Evolutionary conservation across 306 rosid genomes (phyloP).

Genomic region (Ziziphus jujuba): DNA sequence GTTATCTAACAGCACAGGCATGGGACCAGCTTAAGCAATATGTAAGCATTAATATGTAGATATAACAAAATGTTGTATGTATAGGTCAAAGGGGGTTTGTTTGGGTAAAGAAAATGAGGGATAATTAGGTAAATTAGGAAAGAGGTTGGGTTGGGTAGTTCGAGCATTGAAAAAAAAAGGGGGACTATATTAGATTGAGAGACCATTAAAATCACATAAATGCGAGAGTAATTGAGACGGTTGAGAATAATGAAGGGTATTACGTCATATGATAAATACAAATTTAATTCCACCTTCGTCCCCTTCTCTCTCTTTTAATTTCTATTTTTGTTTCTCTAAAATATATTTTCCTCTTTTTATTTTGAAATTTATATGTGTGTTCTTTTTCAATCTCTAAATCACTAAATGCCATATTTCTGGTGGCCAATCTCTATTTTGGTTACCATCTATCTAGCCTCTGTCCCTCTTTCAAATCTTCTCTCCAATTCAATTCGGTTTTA

Average conservation of each 20-base stretch:
- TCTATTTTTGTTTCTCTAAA: neutral
- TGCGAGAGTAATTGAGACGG: slow-evolving; percentile 82
- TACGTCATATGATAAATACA: slow-evolving; percentile 69
- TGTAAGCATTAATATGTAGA: too few species aligned
- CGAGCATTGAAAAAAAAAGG: slow-evolving; percentile 57
- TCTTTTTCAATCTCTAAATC: too few species aligned
- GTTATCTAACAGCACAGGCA: too few species aligned
- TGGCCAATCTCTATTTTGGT: slow-evolving; percentile 25
- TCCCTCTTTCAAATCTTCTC: slow-evolving; percentile 3
- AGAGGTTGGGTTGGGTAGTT: slow-evolving; percentile 59
- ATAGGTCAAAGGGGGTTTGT: slow-evolving; percentile 12
- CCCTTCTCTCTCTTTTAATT: slow-evolving; percentile 15
- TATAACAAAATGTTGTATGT: too few species aligned
- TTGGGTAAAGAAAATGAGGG: slow-evolving; percentile 25
- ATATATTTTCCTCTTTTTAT: slow-evolving; percentile 15
- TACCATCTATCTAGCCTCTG: slow-evolving; percentile 7
- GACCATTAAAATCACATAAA: slow-evolving; percentile 72
- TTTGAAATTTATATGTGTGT: too few species aligned
- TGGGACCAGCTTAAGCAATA: too few species aligned
- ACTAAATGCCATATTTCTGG: slow-evolving; percentile 31
- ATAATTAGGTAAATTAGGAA: slow-evolving; percentile 37
- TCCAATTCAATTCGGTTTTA: slow-evolving; percentile 19
- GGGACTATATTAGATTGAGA: slow-evolving; percentile 48
- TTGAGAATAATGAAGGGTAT: slow-evolving; percentile 65
- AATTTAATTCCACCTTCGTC: slow-evolving; percentile 39